These are phyloP conservation scores for Vigna mungo DNA, from an alignment of 306 rosid species.

Conservation along the genomic window DNA sequence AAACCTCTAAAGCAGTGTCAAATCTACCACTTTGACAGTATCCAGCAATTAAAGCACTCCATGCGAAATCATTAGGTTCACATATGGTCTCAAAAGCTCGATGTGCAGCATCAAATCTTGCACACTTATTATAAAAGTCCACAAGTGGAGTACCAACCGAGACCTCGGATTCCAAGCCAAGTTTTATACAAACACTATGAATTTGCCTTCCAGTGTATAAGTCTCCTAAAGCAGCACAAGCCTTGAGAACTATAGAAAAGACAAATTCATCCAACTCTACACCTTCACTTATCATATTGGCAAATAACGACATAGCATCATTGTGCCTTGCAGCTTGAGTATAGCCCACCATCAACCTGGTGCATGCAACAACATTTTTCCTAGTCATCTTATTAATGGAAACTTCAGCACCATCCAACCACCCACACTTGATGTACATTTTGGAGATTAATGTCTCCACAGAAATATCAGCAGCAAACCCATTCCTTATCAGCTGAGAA, in stretches of 20 bases:
- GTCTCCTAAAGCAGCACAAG: constrained; percentile 59
- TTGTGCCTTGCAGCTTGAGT: constrained; percentile 51
- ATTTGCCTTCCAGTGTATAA: constrained; percentile 56
- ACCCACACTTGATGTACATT: constrained; percentile 69
- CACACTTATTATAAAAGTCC: constrained; percentile 68
- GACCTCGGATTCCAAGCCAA: constrained; percentile 64
- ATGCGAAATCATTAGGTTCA: constrained; percentile 67
- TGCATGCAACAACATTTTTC: constrained; percentile 64
- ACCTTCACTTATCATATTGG: constrained; percentile 54
- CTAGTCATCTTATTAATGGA: constrained; percentile 53
- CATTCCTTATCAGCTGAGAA: constrained; percentile 57
- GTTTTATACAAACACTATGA: constrained; percentile 60
- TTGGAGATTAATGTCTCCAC: constrained; percentile 54
- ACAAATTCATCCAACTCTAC: constrained; percentile 63
- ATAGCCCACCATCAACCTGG: constrained; percentile 69
- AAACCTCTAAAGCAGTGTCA: constrained; percentile 54
- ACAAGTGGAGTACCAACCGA: constrained; percentile 75
- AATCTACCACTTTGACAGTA: constrained; percentile 65
- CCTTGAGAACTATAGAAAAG: constrained; percentile 65
- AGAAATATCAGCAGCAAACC: constrained; percentile 43
- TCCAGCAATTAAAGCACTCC: constrained; percentile 67
- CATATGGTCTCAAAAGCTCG: constrained; percentile 57
- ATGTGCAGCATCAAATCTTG: constrained; percentile 54
- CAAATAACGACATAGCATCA: constrained; percentile 54
- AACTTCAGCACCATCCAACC: constrained; percentile 60